Conservation (phyloP, 257 asterid genomes). For the Salvia hispanica region DNA sequence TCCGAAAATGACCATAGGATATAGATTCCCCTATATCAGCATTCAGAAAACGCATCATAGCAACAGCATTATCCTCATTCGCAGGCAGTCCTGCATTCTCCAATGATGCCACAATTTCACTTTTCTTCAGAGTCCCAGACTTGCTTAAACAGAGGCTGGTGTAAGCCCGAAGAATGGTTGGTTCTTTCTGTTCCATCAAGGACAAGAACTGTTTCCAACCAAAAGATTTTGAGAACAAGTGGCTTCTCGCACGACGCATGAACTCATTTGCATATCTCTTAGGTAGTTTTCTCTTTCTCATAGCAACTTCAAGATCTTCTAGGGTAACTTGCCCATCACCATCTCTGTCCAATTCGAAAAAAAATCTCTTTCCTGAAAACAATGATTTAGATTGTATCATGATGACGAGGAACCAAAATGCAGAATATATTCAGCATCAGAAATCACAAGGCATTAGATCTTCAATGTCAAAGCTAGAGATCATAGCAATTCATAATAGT, state of each 20-base stretch:
- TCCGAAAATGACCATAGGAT: slow-evolving; percentile 97
- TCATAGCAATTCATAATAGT: neutral
- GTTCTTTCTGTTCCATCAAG: slow-evolving; percentile 97
- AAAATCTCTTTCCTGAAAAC: slow-evolving; percentile 86
- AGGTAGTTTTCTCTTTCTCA: slow-evolving; percentile 93
- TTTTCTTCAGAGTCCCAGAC: slow-evolving; percentile 91
- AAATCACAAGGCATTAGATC: neutral
- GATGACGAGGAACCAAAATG: neutral
- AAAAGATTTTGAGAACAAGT: slow-evolving; percentile 87
- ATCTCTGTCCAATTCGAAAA: slow-evolving; percentile 94
- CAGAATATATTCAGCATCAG: neutral
- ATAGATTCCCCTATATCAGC: slow-evolving; percentile 87
- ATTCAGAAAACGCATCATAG: slow-evolving; percentile 98
- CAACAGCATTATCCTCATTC: slow-evolving; percentile 97
- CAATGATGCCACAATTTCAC: slow-evolving; percentile 87
- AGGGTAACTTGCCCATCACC: slow-evolving; percentile 97
- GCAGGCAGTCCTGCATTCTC: slow-evolving; percentile 96
- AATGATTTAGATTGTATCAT: slow-evolving; percentile 21
- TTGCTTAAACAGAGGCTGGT: slow-evolving; percentile 97
- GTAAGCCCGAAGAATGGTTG: slow-evolving; percentile 95
- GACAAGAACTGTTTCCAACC: slow-evolving; percentile 98
- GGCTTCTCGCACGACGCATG: slow-evolving; percentile 88
- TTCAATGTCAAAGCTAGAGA: slow-evolving; percentile 4
- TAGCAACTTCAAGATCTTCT: slow-evolving; percentile 96
- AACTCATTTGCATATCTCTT: slow-evolving; percentile 89